Base-by-base conservation (phyloP, 805 yeast species). In the Teunomyces cretensis region DNA sequence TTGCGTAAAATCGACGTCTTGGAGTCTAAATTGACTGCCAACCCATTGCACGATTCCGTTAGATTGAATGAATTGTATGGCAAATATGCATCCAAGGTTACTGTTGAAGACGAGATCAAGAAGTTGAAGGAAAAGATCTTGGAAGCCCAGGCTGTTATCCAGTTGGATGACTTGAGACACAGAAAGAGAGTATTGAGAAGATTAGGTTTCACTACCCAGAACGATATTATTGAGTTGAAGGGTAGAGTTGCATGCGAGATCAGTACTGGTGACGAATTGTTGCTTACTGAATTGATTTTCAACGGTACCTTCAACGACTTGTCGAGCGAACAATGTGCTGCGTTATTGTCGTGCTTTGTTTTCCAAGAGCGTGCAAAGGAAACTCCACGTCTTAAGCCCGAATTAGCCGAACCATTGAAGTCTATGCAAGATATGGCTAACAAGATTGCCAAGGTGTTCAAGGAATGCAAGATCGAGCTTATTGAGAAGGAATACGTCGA, bases 211-310 rank as follows among this genome's bases (percentile, higher is more conserved):
- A 84, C 91, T 33, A 84, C 95, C 2, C 83, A 83, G 43, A 78
- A 80, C 51, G 99, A 94, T 65, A 84, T 94, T 49, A 95, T 94
- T 51, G 97, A 94, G 64, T 76, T 94, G 57, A 94, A 94, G 67
- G 99, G 99, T 45, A 80, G 98, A 62, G 98, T 94, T 45, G 97
- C 97, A 0, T 92, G 98, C 67, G 97, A 92, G 59, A 92, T 92
- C 55, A 83, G 92, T 55, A 86, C 95, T 16, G 97, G 97, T 48
- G 89, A 83, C 60, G 96, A 89, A 66, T 68, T 89, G 44, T 61
- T 89, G 50, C 68, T 94, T 41, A 94, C 99, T 0, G 99, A 94
- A 62, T 72, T 94, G 54, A 87, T 94, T 27, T 94, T 94, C 76
- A 91, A 91, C 62, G 98, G 98, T 79, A 86, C 88, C 17, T 94